Evolutionary conservation across 148 eudicot species (phyloP), one percentile per base, ranked within the genome.

Genomic region (Rheum nobile): DNA sequence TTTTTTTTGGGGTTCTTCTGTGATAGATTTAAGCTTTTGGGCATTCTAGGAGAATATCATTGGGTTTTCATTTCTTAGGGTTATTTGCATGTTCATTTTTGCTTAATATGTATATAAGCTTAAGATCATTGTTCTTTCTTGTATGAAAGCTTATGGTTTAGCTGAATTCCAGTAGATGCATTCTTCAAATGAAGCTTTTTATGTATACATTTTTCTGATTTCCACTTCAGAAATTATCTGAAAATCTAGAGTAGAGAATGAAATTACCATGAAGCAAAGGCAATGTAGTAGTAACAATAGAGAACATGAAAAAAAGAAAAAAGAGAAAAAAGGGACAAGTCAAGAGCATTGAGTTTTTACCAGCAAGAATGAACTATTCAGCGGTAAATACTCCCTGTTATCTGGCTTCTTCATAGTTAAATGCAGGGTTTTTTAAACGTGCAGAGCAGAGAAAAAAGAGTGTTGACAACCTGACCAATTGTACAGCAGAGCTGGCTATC

Each of bases 391-490:
- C 37, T 14, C 19, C 6, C 17, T 59, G 35, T 29, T 59, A 28
- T 59, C 10, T 65, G 41, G 39, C 39, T 34, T 65, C 8, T 65
- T 32, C 70, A 65, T 65, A 34, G 41, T 16, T 65, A 65, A 65
- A 65, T 32, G 39, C 70, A 65, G 70, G 70, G 70, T 6, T 32
- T 31, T 65, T 65, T 7, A 65, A 65, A 65, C 32, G 70, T 65
- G 32, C 21, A 32, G 70, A 65, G 70, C 63, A 55, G 63, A n/a
- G 9, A 55, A 55, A 55, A 24, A 17, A 34, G n/a, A 13, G 21
- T 65, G 39, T 22, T 65, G 70, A 65, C 70, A 65, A 65, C 70
- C 70, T 65, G 41, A 65, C 67, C 35, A 65, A 5, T n/a, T 65
- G 70, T 65, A 16, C 22, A 31, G 39, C 22, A 65, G 70, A 65